Evolutionary conservation across 2,329 filamentous ascomycete species (phyloP), one percentile per base, ranked within the genome.

Genomic region (Calonectria crousiana): DNA sequence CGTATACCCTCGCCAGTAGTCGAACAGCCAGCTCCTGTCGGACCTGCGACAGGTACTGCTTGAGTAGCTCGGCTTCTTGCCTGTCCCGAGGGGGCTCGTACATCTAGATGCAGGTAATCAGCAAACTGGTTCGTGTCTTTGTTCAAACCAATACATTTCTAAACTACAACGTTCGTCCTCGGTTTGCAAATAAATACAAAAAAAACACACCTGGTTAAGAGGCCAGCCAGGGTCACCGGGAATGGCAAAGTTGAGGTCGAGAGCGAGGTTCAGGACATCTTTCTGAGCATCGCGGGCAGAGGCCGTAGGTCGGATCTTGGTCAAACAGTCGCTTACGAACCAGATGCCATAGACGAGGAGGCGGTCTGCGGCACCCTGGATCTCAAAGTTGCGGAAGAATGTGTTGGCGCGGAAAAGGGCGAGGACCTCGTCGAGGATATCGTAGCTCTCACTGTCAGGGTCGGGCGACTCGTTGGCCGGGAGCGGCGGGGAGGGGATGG

Each of bases 361-460:
- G 51, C 97, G 92, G 87, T 99, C 97, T 73, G 97, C 96, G 32
- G 95, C 94, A 18, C 97, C 97, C 87, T 98, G 96, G 88, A 98
- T 98, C 89, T 98, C 97, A 82, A 99, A 99, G 90, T 98, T 99
- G 82, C 97, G 94, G 90, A 98, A 99, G 87, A 99, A 96, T 74
- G 96, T 98, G 89, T 99, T 98, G 81, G 97, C 96, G 78, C 97
- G 95, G 90, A 98, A 99, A 65, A 98, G 91, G 16, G 93, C 91
- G 70, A 99, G 91, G 67, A 97, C 93, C 89, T 99, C 97, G 87
- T 99, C 97, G 70, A 98, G 91, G 76, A 97, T 95, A 88, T 99
- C 97, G 89, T 98, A 98, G 82, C 94, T 96, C 85, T 98, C 95
- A 85, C 92, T 93, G 85, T 97, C 95, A 65, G 95, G 93, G 84